Conservation (phyloP, 345 rosid genomes). For the Eucalyptus victrix region DNA sequence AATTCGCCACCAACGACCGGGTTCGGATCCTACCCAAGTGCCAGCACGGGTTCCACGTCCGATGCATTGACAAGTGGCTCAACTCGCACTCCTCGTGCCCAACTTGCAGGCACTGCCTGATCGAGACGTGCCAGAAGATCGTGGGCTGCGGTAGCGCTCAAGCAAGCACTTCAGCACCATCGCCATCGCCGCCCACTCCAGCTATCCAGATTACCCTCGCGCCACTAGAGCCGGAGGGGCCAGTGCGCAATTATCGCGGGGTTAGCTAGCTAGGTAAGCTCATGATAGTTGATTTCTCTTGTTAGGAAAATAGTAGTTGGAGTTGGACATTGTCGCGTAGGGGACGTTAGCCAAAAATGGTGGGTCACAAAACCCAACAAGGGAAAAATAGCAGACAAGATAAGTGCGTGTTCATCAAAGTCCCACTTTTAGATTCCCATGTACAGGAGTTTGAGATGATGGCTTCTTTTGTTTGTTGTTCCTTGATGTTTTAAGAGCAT, state of each 20-base stretch:
- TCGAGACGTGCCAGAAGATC: constrained; percentile 71
- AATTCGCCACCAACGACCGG: constrained; percentile 47
- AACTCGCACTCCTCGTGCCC: constrained; percentile 91
- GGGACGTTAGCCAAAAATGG: not conserved
- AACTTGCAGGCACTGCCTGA: constrained; percentile 77
- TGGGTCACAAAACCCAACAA: not conserved
- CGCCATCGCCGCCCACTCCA: not conserved
- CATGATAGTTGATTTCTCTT: not conserved
- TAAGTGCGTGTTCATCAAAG: not conserved
- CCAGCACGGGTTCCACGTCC: constrained; percentile 77
- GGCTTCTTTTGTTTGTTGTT: not conserved
- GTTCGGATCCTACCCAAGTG: constrained; percentile 76
- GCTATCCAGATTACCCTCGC: constrained; percentile 1
- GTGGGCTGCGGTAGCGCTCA: not conserved
- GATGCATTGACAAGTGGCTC: constrained; percentile 88
- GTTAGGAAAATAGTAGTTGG: not conserved
- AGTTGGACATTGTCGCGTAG: not conserved
- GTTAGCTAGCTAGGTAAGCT: not conserved
- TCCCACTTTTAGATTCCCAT: not conserved
- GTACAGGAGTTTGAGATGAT: not conserved
- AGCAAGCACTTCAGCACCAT: not conserved
- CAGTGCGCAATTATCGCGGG: constrained; percentile 4
- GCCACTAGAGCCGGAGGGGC: constrained; percentile 23
- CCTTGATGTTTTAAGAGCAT: not conserved
- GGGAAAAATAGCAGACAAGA: not conserved